Conservation (phyloP, 2,329 filamentous ascomycete genomes). For the Botryotinia globosa region DNA sequence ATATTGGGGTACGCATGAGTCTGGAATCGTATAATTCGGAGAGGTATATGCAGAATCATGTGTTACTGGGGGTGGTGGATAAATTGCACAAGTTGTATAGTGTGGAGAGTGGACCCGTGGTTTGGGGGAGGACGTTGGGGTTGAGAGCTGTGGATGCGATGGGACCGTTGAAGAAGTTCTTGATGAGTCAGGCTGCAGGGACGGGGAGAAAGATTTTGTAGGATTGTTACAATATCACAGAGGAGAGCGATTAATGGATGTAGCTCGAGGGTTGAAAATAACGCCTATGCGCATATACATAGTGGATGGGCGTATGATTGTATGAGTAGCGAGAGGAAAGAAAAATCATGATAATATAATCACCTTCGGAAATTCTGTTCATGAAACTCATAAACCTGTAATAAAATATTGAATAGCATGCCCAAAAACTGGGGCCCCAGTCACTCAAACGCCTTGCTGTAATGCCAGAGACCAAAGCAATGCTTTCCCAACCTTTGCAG, state of each 20-base stretch:
- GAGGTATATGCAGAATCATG: slow-evolving; percentile 77
- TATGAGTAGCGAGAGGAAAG: not conserved
- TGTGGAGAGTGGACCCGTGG: slow-evolving; percentile 73
- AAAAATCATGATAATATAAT: not conserved
- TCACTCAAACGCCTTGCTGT: slow-evolving; percentile 17
- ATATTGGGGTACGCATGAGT: slow-evolving; percentile 75
- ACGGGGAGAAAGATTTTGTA: slow-evolving; percentile 49
- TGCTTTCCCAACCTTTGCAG: not conserved
- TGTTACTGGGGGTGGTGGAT: slow-evolving; percentile 76
- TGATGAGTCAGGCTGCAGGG: slow-evolving; percentile 73
- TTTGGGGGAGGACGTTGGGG: slow-evolving; percentile 75
- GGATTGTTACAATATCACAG: not conserved
- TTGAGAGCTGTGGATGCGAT: slow-evolving; percentile 73
- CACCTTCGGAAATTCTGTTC: not conserved
- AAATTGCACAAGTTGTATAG: slow-evolving; percentile 91
- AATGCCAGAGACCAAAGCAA: not conserved
- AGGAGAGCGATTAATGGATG: not conserved
- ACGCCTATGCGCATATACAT: not conserved
- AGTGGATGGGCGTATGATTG: not conserved
- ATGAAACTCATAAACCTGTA: not conserved
- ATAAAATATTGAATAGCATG: not conserved
- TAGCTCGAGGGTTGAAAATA: not conserved
- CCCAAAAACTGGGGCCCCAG: not conserved
- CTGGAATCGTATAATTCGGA: slow-evolving; percentile 80
- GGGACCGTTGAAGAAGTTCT: slow-evolving; percentile 72